Conservation (phyloP, 2,329 filamentous ascomycete genomes). For the Pseudofabraea citricarpa region DNA sequence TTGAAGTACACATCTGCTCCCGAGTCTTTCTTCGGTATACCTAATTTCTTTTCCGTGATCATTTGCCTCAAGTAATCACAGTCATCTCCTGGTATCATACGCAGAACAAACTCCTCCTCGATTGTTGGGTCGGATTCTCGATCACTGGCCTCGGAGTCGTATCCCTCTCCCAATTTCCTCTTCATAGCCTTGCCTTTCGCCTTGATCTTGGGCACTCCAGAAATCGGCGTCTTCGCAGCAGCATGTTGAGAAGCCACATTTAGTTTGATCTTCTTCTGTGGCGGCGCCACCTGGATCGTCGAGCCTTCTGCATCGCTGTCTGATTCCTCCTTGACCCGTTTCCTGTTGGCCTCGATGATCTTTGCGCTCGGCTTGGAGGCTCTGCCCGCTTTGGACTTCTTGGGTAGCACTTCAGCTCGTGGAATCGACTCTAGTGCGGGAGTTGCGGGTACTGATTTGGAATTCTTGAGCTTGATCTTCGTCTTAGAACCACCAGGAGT, state of each 20-base stretch:
- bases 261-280: constrained; percentile 44
- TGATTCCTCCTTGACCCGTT: constrained; percentile 52
- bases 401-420: constrained; percentile 15
- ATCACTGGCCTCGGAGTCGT: constrained; percentile 94
- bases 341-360: constrained; percentile 49
- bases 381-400: constrained; percentile 56
- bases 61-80: constrained; percentile 76
- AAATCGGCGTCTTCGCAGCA: constrained; percentile 25
- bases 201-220: constrained; percentile 51
- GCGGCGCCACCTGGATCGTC: constrained; percentile 27
- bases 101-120: constrained; percentile 83
- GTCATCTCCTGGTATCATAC: constrained; percentile 82
- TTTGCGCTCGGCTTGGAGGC: constrained; percentile 56
- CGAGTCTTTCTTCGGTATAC: constrained; percentile 55
- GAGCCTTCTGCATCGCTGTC: constrained; percentile 42
- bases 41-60: constrained; percentile 73
- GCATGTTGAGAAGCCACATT: constrained; percentile 17
- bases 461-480: constrained; percentile 26
- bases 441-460: constrained; percentile 20
- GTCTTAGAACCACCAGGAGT: constrained; percentile 2
- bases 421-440: constrained; percentile 11
- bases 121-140: constrained; percentile 81
- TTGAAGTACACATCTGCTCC: constrained; percentile 77
- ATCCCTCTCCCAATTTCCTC: constrained; percentile 77
- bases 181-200: constrained; percentile 63